Conservation (phyloP, 805 yeast species). For the Starmera dryadoides region DNA sequence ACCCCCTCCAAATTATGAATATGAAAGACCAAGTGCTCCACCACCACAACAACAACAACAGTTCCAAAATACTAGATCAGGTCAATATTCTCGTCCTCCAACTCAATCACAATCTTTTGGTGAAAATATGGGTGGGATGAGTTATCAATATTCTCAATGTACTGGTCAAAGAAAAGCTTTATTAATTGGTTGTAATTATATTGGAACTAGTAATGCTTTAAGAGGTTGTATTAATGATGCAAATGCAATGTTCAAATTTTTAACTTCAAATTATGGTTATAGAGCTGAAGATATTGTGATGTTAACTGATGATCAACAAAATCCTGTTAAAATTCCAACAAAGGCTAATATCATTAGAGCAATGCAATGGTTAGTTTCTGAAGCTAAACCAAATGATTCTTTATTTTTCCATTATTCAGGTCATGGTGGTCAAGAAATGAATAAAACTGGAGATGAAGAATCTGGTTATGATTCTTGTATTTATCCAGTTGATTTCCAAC, state of each 20-base stretch:
- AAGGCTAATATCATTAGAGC: constrained; percentile 66
- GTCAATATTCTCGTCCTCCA: constrained; percentile 7
- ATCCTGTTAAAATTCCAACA: constrained; percentile 51
- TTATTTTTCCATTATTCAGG: constrained; percentile 81
- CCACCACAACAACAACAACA: constrained; percentile 10
- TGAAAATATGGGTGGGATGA: constrained; percentile 8
- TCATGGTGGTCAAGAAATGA: constrained; percentile 74
- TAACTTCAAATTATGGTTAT: constrained; percentile 39
- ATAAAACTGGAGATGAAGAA: constrained; percentile 66
- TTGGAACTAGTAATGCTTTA: constrained; percentile 52
- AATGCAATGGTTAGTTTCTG: constrained; percentile 73
- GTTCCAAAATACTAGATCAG: constrained; percentile 4
- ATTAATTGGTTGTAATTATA: constrained; percentile 72
- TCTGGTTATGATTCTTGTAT: constrained; percentile 69
- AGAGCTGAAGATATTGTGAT: constrained; percentile 48
- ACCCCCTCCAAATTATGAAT: constrained; percentile 10
- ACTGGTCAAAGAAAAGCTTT: constrained; percentile 69
- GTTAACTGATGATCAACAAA: constrained; percentile 48
- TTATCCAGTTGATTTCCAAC: constrained; percentile 67
- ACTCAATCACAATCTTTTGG: constrained; percentile 14
- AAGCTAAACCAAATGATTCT: constrained; percentile 71
- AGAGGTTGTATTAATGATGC: constrained; percentile 82
- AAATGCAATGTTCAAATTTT: constrained; percentile 38
- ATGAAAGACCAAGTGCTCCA: constrained; percentile 9
- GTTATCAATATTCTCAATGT: constrained; percentile 60